Conservation (phyloP, 352 stramenopile species). For the Pythium brassicae region DNA sequence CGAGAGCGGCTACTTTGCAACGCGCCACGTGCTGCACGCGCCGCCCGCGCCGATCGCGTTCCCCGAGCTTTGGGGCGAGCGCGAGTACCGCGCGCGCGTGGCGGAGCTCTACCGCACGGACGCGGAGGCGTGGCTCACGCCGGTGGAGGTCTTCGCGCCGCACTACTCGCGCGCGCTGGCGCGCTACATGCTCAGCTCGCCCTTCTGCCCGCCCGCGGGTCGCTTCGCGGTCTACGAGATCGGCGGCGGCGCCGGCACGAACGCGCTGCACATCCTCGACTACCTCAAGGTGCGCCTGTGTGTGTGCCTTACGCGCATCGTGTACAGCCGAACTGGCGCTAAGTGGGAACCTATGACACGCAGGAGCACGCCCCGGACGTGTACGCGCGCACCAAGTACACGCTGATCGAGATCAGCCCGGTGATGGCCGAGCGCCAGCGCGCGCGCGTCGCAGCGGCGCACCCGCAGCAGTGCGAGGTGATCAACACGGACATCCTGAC, state of each 20-base stretch:
- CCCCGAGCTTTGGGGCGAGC: conserved; percentile 63
- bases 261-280: conserved; percentile 88
- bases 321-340: no score
- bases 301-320: background rate
- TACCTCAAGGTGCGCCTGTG: conserved; percentile 42
- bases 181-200: conserved; percentile 84
- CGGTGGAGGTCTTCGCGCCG: conserved; percentile 86
- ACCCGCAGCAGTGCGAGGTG: conserved; percentile 64
- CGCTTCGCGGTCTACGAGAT: conserved; percentile 80
- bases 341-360: no score
- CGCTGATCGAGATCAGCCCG: conserved; percentile 86
- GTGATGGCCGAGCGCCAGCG: conserved; percentile 82
- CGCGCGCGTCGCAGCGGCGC: conserved; percentile 42
- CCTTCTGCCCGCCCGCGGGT: conserved; percentile 33
- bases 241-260: conserved; percentile 84
- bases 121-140: conserved; percentile 86
- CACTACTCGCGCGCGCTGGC: conserved; percentile 86
- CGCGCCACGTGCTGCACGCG: conserved; percentile 75
- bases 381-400: conserved; percentile 83
- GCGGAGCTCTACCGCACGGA: conserved; percentile 63
- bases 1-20: conserved; percentile 81
- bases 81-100: conserved; percentile 65
- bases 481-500: conserved; percentile 82
- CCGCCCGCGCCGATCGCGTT: conserved; percentile 66
- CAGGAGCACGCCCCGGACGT: conserved; percentile 58